Evolutionary conservation across 2,329 filamentous ascomycete species (phyloP), one percentile per base, ranked within the genome.

Genomic region (Bimuria novae-zelandiae): DNA sequence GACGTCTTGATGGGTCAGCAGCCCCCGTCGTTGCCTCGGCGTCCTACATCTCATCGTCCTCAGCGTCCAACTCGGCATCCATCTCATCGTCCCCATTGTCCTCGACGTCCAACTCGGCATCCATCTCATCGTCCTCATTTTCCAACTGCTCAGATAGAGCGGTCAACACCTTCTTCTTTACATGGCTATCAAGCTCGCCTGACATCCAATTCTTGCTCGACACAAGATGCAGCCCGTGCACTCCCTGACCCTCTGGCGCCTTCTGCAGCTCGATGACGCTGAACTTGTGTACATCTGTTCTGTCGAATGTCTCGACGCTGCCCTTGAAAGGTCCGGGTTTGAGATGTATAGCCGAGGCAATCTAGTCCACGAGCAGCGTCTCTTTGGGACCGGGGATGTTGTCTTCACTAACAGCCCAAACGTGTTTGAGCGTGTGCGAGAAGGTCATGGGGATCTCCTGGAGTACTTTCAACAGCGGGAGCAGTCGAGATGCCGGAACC

Each of bases 291-390:
- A 44, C 22, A 16, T 7, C n/a, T 19, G 16, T 10, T 16, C n/a
- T 30, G 40, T 23, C n/a, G 16, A 43, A 43, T 7, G n/a, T 21
- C 14, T 25, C 40, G 3, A 16, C 22, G 27, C 22, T 11, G 30
- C 30, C 23, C 22, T 23, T 44, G 21, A 5, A 21, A 6, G n/a
- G n/a, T n/a, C n/a, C 22, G 11, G 17, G n/a, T 16, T 29, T 14
- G 5, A 44, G 7, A 29, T 43, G 45, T 10, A 36, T 25, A 6
- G 49, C 42, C 16, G 49, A 44, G 12, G 39, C n/a, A 10, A 16
- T 21, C 49, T 42, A 51, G n/a, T 44, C 39, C 29, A 51, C 33
- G 4, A 51, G 36, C 8, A 45, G 14, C n/a, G 47, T 50, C 23
- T 43, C 25, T 43, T n/a, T 17, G 21, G 39, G 39, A n/a, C 7